Base-by-base conservation (phyloP, 2,329 filamentous ascomycete genomes). In the Periconia digitata region DNA sequence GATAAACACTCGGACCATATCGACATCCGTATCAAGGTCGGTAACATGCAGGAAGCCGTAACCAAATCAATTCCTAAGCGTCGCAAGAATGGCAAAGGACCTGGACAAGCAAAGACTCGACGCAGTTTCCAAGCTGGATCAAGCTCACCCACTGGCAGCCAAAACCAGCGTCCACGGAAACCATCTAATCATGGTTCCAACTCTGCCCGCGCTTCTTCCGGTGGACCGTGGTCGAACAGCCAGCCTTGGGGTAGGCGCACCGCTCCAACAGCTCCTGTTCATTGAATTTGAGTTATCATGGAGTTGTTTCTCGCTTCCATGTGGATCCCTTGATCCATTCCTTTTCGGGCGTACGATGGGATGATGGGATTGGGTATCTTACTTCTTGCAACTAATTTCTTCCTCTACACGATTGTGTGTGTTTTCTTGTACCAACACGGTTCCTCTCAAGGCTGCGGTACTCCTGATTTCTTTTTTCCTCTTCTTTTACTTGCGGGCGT, bases 101-200 rank as follows among this genome's bases (percentile, higher is more conserved):
- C 46, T 24, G 41, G 41, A 18, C 52, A 57, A 39, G 44, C 37
- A 47, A 70, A 68, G 51, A 54, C 59, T 12, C 67, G 65, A 49
- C 62, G 64, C 22, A 57, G 47, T 47, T 55, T 51, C 2, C 49
- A 55, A 8, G 58, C 53, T 46, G 59, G 53, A 13, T 24, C 48
- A n/a, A 43, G 35, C 20, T 46, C 57, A 18, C 43, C 60, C 40
- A 47, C 48, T n/a, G 49, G 43, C 15, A 47, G 47, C 42, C 43
- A 56, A 34, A 70, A 64, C 34, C 58, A 62, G 12, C 63, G 63
- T 20, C 46, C 59, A 18, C 62, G 66, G 21, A 70, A 70, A 47
- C 53, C 63, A 8, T 63, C 66, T 15, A 53, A 47, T 40, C 62
- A 67, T 40, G 63, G 66, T 46, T 50, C 55, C 34, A 60, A 41